Evolutionary conservation across 352 stramenopile genomes (phyloP).

Genomic region (Poterioochromonas sp.): DNA sequence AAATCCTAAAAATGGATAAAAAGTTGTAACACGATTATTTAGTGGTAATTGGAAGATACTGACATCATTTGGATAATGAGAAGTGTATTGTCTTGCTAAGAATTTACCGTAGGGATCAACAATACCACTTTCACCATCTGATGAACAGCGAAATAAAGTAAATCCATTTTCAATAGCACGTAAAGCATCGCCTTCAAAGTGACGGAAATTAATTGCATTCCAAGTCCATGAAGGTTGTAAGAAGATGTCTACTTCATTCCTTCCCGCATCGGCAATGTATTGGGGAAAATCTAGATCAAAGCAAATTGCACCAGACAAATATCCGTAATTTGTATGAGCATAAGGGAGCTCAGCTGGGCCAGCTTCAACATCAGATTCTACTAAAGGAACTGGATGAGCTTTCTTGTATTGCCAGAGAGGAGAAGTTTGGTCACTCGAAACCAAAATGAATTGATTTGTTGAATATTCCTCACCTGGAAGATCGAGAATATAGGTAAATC

Average conservation of each 20-base stretch:
- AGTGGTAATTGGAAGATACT: background rate
- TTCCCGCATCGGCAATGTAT: slow-evolving; percentile 16
- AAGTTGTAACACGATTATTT: background rate
- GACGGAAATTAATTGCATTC: background rate
- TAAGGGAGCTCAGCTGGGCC: background rate
- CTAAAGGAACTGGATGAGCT: background rate
- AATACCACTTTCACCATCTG: slow-evolving; percentile 15
- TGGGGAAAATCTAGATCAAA: slow-evolving; percentile 32
- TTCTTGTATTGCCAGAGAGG: background rate
- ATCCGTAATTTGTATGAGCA: background rate
- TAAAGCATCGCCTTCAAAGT: slow-evolving; percentile 17
- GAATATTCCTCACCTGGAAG: background rate
- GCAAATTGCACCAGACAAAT: slow-evolving; percentile 22
- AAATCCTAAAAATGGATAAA: background rate
- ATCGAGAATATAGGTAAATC: background rate
- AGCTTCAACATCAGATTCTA: background rate
- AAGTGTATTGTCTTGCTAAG: background rate
- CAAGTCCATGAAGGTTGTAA: slow-evolving; percentile 32
- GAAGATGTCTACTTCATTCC: slow-evolving; percentile 24
- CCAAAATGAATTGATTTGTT: background rate
- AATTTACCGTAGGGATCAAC: background rate
- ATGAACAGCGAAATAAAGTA: slow-evolving; percentile 32
- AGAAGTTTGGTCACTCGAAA: background rate
- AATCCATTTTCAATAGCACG: slow-evolving; percentile 33
- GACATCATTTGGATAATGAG: background rate